phyloP scores from a whole-genome alignment of 495 filamentous ascomycete species.

The Aspergillus incahuasiensis region DNA sequence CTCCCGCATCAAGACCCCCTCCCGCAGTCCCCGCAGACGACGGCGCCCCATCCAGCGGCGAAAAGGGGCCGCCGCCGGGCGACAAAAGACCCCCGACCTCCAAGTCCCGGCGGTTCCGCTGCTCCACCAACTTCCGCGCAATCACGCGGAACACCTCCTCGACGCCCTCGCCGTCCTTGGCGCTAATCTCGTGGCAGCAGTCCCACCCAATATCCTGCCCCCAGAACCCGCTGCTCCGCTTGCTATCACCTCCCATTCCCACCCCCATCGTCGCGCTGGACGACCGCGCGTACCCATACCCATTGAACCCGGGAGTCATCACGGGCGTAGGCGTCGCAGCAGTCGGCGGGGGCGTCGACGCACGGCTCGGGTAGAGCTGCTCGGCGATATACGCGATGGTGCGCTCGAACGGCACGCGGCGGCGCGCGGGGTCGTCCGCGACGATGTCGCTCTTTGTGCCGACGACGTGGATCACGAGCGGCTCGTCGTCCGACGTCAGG shows the following conservation, averaged over 20 bases:
- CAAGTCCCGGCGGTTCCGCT: constrained; percentile 62
- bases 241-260: constrained; percentile 57
- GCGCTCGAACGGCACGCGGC: constrained; percentile 85
- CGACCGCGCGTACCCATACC: constrained; percentile 22
- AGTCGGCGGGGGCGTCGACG: constrained; percentile 61
- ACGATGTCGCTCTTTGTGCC: constrained; percentile 94
- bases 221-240: constrained; percentile 82
- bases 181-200: constrained; percentile 93
- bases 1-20: constrained; percentile 26
- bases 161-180: constrained; percentile 90
- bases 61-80: constrained; percentile 10
- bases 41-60: constrained; percentile 13
- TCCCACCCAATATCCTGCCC: constrained; percentile 92
- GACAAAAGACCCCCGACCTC: constrained; percentile 26
- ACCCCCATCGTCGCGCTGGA: constrained; percentile 44
- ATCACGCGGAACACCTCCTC: constrained; percentile 97
- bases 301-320: not conserved
- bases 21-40: not conserved
- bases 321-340: constrained; percentile 31
- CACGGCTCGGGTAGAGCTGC: constrained; percentile 65
- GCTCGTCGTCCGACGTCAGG: constrained; percentile 44
- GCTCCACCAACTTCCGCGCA: constrained; percentile 89
- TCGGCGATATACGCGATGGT: constrained; percentile 95
- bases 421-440: constrained; percentile 64
- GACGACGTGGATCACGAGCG: constrained; percentile 91